phyloP scores from a whole-genome alignment of 2,329 filamentous ascomycete genomes.

The Neonectria ditissima region DNA sequence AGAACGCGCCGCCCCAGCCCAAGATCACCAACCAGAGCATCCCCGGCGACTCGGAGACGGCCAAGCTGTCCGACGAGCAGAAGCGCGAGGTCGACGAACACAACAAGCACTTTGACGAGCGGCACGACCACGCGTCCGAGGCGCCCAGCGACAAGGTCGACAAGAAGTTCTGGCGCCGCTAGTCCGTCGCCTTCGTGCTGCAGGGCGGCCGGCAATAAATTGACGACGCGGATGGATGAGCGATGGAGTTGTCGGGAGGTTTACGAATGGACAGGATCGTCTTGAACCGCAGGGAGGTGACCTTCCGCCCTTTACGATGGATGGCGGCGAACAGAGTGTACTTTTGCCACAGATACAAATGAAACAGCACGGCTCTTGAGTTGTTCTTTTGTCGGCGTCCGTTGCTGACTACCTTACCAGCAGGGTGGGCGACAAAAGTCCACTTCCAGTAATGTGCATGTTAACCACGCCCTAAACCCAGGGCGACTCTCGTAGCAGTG shows the following conservation, averaged over 20 bases:
- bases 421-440: not conserved
- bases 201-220: constrained; percentile 11
- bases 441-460: not conserved
- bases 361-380: not conserved
- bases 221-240: not conserved
- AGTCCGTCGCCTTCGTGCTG: constrained; percentile 14
- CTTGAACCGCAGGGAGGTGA: not conserved
- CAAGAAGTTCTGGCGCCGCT: constrained; percentile 63
- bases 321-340: not conserved
- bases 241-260: not conserved
- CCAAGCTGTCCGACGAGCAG: constrained; percentile 61
- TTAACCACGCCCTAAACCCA: not conserved
- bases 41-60: constrained; percentile 46
- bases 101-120: constrained; percentile 67
- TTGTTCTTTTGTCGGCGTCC: not conserved
- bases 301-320: not conserved
- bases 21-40: constrained; percentile 64
- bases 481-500: not conserved
- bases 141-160: constrained; percentile 64
- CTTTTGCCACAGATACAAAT: not conserved
- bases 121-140: constrained; percentile 59
- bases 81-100: constrained; percentile 68
- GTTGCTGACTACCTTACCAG: too few relatives aligned
- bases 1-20: constrained; percentile 57
- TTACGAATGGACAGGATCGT: not conserved